A percentile compares a stretch with the other conserved stretches of the same genome.
These are phyloP conservation scores for Fomitopsis betulina DNA, from an alignment of 1,284 basidiomycete genomes.

Conservation along the genomic window DNA sequence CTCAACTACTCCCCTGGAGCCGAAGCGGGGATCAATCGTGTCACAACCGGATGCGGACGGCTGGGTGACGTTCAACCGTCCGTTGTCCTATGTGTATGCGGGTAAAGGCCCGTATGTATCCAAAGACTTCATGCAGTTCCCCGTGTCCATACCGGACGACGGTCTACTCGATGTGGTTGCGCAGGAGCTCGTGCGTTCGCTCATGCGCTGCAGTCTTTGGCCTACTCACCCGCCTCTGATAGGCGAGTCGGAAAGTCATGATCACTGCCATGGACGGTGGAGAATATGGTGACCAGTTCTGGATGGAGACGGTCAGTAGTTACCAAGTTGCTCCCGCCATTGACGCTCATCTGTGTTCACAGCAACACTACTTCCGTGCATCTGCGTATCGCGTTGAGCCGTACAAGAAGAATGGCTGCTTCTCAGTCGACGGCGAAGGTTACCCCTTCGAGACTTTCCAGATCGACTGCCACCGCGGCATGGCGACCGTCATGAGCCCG, in stretches of 20 bases:
- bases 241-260: conserved; percentile 57
- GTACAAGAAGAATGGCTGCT: conserved; percentile 44
- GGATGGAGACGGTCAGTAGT: conserved; percentile 54
- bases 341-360: no score
- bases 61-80: conserved; percentile 69
- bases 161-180: conserved; percentile 78
- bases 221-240: neutral
- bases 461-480: conserved; percentile 73
- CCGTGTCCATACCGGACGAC: conserved; percentile 74
- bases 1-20: neutral
- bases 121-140: conserved; percentile 83
- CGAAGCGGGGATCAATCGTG: conserved; percentile 19
- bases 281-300: conserved; percentile 64
- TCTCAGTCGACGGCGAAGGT: conserved; percentile 81
- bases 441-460: conserved; percentile 80
- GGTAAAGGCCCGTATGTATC: conserved; percentile 67
- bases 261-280: conserved; percentile 63
- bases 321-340: conserved; percentile 1
- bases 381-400: conserved; percentile 75
- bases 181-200: conserved; percentile 53
- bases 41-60: conserved; percentile 44
- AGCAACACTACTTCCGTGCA: conserved; percentile 72
- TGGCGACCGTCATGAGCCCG: conserved; percentile 70
- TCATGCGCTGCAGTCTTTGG: neutral
- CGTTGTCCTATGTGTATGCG: conserved; percentile 67